Conservation (phyloP, 2,329 filamentous ascomycete species). For the Alternaria brassicicola region DNA sequence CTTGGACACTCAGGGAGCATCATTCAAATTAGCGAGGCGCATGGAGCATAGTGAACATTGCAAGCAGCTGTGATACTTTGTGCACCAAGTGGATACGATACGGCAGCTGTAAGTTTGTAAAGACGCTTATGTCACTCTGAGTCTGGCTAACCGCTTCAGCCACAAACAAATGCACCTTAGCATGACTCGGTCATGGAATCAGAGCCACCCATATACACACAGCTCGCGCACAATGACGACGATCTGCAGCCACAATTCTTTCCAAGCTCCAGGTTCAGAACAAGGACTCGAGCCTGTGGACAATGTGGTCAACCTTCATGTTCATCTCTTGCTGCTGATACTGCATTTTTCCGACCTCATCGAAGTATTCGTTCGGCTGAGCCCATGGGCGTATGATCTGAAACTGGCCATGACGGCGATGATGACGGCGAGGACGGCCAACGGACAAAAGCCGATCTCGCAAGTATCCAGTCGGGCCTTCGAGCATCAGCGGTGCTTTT, state of each 20-base stretch:
- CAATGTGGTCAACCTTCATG: conserved; percentile 2
- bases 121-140: neutral
- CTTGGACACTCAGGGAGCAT: neutral
- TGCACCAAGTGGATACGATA: neutral
- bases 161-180: neutral
- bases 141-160: neutral
- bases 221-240: neutral
- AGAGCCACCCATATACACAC: neutral
- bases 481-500: neutral
- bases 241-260: neutral
- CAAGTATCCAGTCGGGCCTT: neutral
- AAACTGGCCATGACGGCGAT: neutral
- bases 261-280: neutral
- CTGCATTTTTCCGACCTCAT: neutral
- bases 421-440: neutral
- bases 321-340: conserved; percentile 9
- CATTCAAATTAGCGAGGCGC: neutral
- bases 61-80: neutral
- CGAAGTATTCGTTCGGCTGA: neutral
- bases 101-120: neutral
- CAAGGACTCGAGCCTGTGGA: neutral
- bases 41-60: neutral
- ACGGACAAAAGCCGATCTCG: neutral
- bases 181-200: neutral
- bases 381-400: neutral